Conservation (phyloP, 1,284 basidiomycete species). For the Cutaneotrichosporon sp. region DNA sequence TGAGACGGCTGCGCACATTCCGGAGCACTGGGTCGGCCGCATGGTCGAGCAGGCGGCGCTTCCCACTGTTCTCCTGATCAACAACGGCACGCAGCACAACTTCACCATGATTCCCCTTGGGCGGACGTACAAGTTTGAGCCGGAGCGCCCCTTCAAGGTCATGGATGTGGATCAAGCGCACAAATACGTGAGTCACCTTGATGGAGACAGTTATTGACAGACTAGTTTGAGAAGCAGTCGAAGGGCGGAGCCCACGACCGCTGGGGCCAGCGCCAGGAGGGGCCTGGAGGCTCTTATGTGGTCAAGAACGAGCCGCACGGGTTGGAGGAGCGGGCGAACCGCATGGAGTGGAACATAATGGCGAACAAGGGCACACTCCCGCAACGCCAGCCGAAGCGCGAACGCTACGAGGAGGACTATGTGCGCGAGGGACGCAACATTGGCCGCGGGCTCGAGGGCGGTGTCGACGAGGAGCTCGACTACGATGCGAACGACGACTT, state of each 20-base stretch:
- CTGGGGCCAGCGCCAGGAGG: slow-evolving; percentile 40
- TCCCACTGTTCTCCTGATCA: slow-evolving; percentile 43
- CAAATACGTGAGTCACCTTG: slow-evolving; percentile 36
- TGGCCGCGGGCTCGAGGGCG: slow-evolving; percentile 45
- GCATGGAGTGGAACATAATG: slow-evolving; percentile 35
- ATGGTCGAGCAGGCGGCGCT: slow-evolving; percentile 36
- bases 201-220: slow-evolving; percentile 6
- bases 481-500: slow-evolving; percentile 49
- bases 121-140: slow-evolving; percentile 46
- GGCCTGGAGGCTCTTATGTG: slow-evolving; percentile 5
- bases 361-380: slow-evolving; percentile 24
- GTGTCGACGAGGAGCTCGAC: slow-evolving; percentile 48
- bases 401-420: slow-evolving; percentile 34
- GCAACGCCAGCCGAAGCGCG: slow-evolving; percentile 5
- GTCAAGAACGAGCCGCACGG: slow-evolving; percentile 18
- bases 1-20: slow-evolving; percentile 15
- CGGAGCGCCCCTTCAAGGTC: slow-evolving; percentile 46
- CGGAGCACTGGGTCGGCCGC: slow-evolving; percentile 48
- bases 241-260: slow-evolving; percentile 46
- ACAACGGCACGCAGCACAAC: slow-evolving; percentile 36
- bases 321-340: slow-evolving; percentile 30
- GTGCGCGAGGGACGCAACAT: slow-evolving; percentile 38
- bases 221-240: slow-evolving; percentile 45
- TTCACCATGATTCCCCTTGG: slow-evolving; percentile 47
- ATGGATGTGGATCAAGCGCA: slow-evolving; percentile 48